Conservation (phyloP, 768 basidiomycete genomes). For the Mrakia blollopis region DNA sequence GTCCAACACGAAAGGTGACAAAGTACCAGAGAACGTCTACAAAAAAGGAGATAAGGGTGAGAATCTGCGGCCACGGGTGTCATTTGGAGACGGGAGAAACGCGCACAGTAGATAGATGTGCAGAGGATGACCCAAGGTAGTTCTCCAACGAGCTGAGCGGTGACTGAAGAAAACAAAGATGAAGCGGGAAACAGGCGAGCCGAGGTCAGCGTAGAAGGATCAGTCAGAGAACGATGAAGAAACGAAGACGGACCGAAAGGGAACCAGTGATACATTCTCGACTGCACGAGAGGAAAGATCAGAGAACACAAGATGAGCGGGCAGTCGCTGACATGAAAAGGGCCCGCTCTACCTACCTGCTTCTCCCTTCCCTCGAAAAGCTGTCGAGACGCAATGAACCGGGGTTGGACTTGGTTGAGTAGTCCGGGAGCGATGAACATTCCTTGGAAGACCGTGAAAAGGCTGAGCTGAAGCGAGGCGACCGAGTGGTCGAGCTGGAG, state of each 20-base stretch:
- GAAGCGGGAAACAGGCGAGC: too few species aligned
- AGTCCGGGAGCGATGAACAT: constrained; percentile 33
- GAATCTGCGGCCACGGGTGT: neutral
- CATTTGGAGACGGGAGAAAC: neutral
- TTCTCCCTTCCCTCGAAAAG: constrained; percentile 45
- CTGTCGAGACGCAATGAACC: constrained; percentile 42
- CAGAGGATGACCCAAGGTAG: constrained; percentile 36
- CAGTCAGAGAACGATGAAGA: too few species aligned
- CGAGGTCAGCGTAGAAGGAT: too few species aligned
- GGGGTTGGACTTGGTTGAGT: constrained; percentile 36
- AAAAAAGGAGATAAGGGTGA: neutral
- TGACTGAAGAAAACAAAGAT: too few species aligned
- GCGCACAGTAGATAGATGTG: constrained; percentile 36
- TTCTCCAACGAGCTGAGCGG: constrained; percentile 40
- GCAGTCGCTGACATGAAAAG: too few species aligned
- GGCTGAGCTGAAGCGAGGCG: constrained; percentile 23
- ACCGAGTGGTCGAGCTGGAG: constrained; percentile 40
- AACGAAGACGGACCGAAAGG: too few species aligned
- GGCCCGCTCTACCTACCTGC: constrained; percentile 31
- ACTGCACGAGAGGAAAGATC: too few species aligned
- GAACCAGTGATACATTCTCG: constrained; percentile 40
- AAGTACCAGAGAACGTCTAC: constrained; percentile 22
- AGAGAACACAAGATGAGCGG: too few species aligned
- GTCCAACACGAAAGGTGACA: constrained; percentile 28
- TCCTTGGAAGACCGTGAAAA: constrained; percentile 32